A percentile compares a stretch with the other conserved stretches of the same genome.
These are phyloP conservation scores for Ophiobolus disseminans DNA, from an alignment of 2,329 filamentous ascomycete genomes.

Conservation along the genomic window DNA sequence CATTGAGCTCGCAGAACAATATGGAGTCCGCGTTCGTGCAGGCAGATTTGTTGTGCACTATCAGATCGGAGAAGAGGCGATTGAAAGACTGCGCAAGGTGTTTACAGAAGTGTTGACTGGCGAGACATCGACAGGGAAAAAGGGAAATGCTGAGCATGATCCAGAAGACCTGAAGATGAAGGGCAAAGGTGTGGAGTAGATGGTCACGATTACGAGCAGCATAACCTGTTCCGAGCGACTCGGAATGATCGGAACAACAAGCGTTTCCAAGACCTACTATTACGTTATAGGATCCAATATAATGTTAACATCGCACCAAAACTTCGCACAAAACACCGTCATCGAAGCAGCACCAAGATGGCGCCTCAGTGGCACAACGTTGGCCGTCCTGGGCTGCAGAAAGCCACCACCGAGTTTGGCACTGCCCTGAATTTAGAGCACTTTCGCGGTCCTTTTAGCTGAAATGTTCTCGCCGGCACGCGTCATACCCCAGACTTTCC, in stretches of 20 bases:
- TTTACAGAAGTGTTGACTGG: constrained; percentile 34
- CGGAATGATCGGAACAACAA: constrained; percentile 17
- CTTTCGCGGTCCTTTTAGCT: constrained; percentile 3
- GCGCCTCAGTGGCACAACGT: constrained; percentile 12
- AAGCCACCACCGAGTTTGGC: constrained; percentile 1
- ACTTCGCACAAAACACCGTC: constrained; percentile 18
- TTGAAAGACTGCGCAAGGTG: constrained; percentile 52
- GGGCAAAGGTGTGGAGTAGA: constrained; percentile 38
- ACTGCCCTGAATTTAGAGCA: neutral
- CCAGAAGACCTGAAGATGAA: constrained; percentile 39
- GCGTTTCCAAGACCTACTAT: constrained; percentile 24
- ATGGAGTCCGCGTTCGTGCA: constrained; percentile 64
- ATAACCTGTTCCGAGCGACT: constrained; percentile 4
- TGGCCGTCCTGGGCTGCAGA: constrained; percentile 17
- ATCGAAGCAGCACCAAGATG: constrained; percentile 26
- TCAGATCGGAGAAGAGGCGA: constrained; percentile 72
- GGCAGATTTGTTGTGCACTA: constrained; percentile 73
- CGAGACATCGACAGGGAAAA: constrained; percentile 26
- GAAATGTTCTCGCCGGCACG: constrained; percentile 19
- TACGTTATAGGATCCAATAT: constrained; percentile 20
- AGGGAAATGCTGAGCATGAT: constrained; percentile 27
- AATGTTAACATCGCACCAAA: constrained; percentile 1
- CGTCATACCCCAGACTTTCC: constrained; percentile 15
- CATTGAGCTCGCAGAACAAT: constrained; percentile 61
- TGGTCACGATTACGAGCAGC: neutral